Evolutionary conservation across 306 rosid genomes (phyloP), one percentile per base, ranked within the genome.

Genomic region (Glycyrrhiza uralensis): DNA sequence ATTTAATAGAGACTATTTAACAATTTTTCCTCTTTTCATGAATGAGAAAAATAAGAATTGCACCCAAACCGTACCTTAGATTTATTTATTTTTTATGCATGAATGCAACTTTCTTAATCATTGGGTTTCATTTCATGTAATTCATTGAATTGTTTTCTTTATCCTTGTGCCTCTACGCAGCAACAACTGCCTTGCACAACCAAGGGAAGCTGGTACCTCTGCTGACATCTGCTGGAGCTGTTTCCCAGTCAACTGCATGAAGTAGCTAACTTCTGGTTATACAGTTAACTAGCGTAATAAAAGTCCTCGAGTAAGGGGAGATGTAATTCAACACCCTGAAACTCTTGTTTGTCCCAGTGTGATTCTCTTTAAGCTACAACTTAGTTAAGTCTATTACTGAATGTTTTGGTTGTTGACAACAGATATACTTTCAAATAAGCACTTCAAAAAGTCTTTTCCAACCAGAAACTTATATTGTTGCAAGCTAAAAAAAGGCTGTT

Each of bases 201-300:
- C 81, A 86, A 57, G 97, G 95, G 60, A 82, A 89, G 79, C 80
- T 94, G 85, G 64, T 89, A 7, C 82, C 97, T 60, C 79, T 91
- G 55, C 79, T 94, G 67, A 74, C 87, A 17, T 74, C 86, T 50
- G 95, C 90, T 22, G 96, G 92, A 77, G 96, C 88, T 35, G 29
- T 76, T 74, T 60, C 83, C n/a, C 23, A 46, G 36, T 3, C 84
- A 23, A 12, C 91, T 69, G 69, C 87, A 15, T 85, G 76, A 68
- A 67, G 57, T 64, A 62, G 30, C 57, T 15, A 3, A 24, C 13
- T 64, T 63, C 75, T 22, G 38, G 17, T 35, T 46, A 66, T 47
- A 24, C 5, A 42, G 51, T 76, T 64, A 51, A 35, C 1, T 71
- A 59, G 47, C 28, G 9, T 28, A 76, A 79, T 60, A 71, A 83